Percentiles rank a stretch among this genome's conserved stretches.
Evolutionary conservation across 2,329 filamentous ascomycete species (phyloP).

Genomic region (Cladophialophora immunda): DNA sequence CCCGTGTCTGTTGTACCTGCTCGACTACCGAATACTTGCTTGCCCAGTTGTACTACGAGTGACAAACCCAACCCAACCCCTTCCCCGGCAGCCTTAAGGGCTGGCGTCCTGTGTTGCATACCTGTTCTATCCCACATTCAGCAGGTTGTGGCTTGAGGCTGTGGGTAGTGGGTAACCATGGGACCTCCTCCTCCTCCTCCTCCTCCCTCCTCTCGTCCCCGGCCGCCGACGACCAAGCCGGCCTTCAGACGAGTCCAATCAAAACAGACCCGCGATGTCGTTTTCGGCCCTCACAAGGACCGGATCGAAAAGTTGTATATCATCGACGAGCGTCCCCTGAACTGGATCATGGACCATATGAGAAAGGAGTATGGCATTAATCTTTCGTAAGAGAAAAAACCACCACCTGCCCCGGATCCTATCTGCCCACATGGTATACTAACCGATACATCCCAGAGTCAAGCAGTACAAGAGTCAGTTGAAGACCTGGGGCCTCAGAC

Average conservation of each 20-base stretch:
- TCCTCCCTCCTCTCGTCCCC: constrained; percentile 8
- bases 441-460: constrained; percentile 10
- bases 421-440: constrained; percentile 8
- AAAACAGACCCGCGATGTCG: constrained; percentile 14
- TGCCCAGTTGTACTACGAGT: too few relatives aligned
- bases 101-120: constrained; percentile 9
- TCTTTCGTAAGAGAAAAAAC: constrained; percentile 24
- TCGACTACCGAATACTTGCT: too few relatives aligned
- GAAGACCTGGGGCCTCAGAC: constrained; percentile 29
- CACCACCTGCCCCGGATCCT: background rate
- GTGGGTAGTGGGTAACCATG: constrained; percentile 7
- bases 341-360: constrained; percentile 28
- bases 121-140: constrained; percentile 18
- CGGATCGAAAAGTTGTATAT: constrained; percentile 28
- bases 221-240: constrained; percentile 19
- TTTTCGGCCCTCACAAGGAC: constrained; percentile 17
- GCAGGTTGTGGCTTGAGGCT: constrained; percentile 16
- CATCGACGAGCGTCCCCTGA: constrained; percentile 17
- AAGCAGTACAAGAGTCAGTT: constrained; percentile 35
- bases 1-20: constrained; percentile 9
- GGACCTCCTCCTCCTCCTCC: too few relatives aligned
- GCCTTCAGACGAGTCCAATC: constrained; percentile 24
- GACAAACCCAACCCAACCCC: too few relatives aligned
- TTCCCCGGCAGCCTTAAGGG: constrained; percentile 11
- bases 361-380: constrained; percentile 21